phyloP scores from a whole-genome alignment of 371 early-diverging fungal genomes.

The Mucor velutinosus region DNA sequence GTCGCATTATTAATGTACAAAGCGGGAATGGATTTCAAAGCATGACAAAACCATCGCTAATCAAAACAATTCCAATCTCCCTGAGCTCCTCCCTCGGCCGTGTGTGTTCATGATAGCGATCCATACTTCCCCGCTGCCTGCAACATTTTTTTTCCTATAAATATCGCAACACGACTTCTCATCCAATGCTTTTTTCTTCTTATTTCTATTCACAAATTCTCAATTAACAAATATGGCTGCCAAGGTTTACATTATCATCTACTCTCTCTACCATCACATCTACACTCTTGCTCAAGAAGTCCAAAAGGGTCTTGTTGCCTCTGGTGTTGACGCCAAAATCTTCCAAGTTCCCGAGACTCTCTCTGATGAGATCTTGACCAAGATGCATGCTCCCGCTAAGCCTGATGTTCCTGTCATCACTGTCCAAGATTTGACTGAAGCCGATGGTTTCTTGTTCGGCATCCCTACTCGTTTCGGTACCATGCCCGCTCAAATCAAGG shows the following conservation, averaged over 20 bases:
- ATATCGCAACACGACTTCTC: constrained; percentile 4
- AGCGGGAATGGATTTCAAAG: constrained; percentile 6
- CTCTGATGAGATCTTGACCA: constrained; percentile 62
- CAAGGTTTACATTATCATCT: constrained; percentile 48
- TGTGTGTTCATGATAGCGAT: background rate
- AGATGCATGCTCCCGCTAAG: constrained; percentile 73
- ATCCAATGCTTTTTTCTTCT: constrained; percentile 9
- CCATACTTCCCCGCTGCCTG: background rate
- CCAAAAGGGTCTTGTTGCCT: constrained; percentile 60
- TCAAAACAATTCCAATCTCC: constrained; percentile 1
- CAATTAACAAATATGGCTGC: constrained; percentile 32
- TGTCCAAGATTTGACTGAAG: constrained; percentile 59
- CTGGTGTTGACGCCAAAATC: constrained; percentile 63
- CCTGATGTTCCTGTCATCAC: constrained; percentile 66
- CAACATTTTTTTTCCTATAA: constrained; percentile 2
- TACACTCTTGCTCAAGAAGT: constrained; percentile 58
- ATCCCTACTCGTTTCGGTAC: constrained; percentile 76
- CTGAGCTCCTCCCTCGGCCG: background rate
- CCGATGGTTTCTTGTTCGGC: constrained; percentile 84
- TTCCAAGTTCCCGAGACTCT: constrained; percentile 74
- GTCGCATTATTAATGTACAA: constrained; percentile 11
- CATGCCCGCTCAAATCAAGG: constrained; percentile 78
- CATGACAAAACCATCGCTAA: constrained; percentile 11
- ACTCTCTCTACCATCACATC: constrained; percentile 62
- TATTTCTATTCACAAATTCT: background rate